phyloP scores from a whole-genome alignment of 257 asterid genomes.

The Anisodus tanguticus region DNA sequence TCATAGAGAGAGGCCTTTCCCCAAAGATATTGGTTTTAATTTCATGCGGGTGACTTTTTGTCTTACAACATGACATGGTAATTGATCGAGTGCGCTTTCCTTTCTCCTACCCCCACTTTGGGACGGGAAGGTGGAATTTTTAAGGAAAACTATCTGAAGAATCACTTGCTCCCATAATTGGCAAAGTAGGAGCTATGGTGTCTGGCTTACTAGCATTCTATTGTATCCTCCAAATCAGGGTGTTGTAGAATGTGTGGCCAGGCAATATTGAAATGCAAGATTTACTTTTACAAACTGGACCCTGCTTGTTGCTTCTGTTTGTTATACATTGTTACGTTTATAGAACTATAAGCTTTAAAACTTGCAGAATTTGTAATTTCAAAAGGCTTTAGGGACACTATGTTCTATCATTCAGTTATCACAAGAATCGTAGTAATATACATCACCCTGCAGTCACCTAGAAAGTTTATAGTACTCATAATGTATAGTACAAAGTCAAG shows the following conservation, averaged over 20 bases:
- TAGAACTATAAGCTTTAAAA: conserved; percentile 14
- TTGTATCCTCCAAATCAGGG: conserved; percentile 7
- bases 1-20: background rate
- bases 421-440: too few relatives aligned
- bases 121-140: background rate
- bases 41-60: background rate
- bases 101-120: too few relatives aligned
- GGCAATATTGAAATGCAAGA: background rate
- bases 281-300: background rate
- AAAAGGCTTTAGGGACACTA: background rate
- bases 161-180: background rate
- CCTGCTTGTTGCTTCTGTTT: background rate
- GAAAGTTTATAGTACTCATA: too few relatives aligned
- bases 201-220: background rate
- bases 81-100: too few relatives aligned
- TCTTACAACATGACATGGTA: background rate
- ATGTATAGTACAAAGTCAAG: background rate
- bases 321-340: background rate
- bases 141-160: background rate
- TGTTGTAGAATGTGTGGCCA: background rate
- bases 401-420: background rate
- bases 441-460: too few relatives aligned
- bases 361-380: background rate
- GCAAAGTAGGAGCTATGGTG: background rate
- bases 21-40: background rate